phyloP scores from a whole-genome alignment of 805 yeast genomes.

The Saturnispora galanensis region DNA sequence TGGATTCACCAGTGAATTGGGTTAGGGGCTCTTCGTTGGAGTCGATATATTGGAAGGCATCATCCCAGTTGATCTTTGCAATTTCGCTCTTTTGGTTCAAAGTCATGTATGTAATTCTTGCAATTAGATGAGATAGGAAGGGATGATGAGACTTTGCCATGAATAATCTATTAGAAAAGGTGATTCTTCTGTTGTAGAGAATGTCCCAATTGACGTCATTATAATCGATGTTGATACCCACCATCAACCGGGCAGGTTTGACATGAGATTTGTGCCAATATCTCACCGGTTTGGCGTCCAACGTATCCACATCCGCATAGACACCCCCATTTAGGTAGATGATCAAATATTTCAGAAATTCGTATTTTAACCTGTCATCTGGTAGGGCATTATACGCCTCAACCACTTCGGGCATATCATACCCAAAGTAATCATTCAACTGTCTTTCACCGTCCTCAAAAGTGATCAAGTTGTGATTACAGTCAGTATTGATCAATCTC shows the following conservation, averaged over 20 bases:
- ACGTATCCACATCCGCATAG: constrained; percentile 53
- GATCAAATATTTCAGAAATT: constrained; percentile 45
- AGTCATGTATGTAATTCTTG: constrained; percentile 24
- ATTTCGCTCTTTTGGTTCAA: constrained; percentile 20
- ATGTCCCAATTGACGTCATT: constrained; percentile 26
- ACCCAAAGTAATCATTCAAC: constrained; percentile 20
- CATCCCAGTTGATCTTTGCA: constrained; percentile 22
- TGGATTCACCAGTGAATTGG: constrained; percentile 28
- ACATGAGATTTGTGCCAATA: constrained; percentile 22
- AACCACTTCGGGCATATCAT: constrained; percentile 39
- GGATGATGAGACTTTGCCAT: constrained; percentile 27
- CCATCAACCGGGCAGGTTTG: constrained; percentile 19
- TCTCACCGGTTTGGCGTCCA: constrained; percentile 37
- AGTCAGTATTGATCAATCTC: constrained; percentile 24
- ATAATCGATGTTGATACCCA: constrained; percentile 24
- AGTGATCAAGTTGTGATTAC: constrained; percentile 23
- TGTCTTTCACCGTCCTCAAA: constrained; percentile 23
- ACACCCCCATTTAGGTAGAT: constrained; percentile 49
- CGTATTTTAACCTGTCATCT: constrained; percentile 40
- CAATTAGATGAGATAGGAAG: constrained; percentile 25
- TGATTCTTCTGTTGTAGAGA: constrained; percentile 25
- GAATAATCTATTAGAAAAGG: constrained; percentile 23
- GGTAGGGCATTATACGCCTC: constrained; percentile 43
- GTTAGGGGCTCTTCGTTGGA: constrained; percentile 27
- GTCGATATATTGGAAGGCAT: constrained; percentile 23